phyloP scores from a whole-genome alignment of 768 basidiomycete genomes.

The Multifurca ochricompacta region DNA sequence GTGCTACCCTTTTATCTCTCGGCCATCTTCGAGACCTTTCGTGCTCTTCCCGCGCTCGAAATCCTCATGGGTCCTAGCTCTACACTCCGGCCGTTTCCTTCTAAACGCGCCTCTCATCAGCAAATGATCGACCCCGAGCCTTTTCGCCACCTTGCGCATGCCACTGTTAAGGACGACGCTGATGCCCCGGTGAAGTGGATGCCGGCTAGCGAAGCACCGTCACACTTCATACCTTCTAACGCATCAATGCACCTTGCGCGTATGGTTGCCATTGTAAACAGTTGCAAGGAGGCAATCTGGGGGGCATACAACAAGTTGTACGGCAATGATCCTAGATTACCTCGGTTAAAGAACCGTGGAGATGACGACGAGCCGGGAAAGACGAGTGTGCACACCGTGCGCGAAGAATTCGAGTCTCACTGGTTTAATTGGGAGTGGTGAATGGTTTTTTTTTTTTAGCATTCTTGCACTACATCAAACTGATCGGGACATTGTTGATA shows the following conservation, averaged over 20 bases:
- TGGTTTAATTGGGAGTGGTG: constrained; percentile 73
- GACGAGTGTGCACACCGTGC: constrained; percentile 28
- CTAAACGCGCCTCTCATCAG: not conserved
- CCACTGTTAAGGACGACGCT: constrained; percentile 11
- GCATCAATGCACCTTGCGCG: constrained; percentile 61
- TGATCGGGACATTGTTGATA: constrained; percentile 24
- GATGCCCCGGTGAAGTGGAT: constrained; percentile 4
- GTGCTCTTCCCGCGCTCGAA: constrained; percentile 19
- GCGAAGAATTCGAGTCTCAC: constrained; percentile 56
- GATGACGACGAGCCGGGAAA: constrained; percentile 2
- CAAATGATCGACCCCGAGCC: constrained; percentile 17
- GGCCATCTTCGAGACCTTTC: constrained; percentile 14
- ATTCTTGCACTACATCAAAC: not conserved
- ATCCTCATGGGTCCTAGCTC: constrained; percentile 5
- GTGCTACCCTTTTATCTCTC: constrained; percentile 20
- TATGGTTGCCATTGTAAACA: constrained; percentile 45
- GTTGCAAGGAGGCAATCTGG: constrained; percentile 68
- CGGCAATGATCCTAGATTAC: constrained; percentile 29
- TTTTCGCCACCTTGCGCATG: constrained; percentile 15
- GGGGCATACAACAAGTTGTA: constrained; percentile 47
- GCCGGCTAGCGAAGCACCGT: constrained; percentile 18
- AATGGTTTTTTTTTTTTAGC: constrained; percentile 3
- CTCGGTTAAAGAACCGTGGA: constrained; percentile 26
- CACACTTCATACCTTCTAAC: constrained; percentile 35
- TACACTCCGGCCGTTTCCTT: not conserved